These are phyloP conservation scores for Micractinium conductrix DNA, from an alignment of 139 green algal species.

Conservation along the genomic window DNA sequence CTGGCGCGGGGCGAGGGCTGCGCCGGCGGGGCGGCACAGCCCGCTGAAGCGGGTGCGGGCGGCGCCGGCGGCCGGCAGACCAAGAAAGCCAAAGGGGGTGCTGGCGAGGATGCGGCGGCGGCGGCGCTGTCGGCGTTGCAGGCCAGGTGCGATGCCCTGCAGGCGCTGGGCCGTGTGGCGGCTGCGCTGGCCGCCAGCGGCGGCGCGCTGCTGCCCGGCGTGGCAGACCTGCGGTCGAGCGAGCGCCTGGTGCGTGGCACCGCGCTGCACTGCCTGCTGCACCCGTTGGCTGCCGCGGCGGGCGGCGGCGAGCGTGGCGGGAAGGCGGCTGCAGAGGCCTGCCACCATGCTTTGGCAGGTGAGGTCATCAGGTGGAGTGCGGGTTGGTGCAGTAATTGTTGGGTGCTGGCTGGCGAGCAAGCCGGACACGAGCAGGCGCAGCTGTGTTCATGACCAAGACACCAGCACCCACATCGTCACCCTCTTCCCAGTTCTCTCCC, in stretches of 20 bases:
- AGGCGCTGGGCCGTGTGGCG: neutral
- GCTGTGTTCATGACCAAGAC: too few relatives aligned
- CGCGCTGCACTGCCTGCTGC: slow-evolving; percentile 20
- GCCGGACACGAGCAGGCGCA: too few relatives aligned
- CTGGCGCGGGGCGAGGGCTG: neutral
- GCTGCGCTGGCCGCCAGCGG: neutral
- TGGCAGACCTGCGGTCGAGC: neutral
- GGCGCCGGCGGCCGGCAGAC: neutral
- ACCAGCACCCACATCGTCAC: neutral
- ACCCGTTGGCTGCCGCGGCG: neutral
- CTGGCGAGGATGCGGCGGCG: neutral
- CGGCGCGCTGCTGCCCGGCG: neutral
- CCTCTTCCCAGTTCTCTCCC: neutral
- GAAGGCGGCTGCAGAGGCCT: neutral
- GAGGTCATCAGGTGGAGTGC: too few relatives aligned
- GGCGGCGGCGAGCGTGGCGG: neutral
- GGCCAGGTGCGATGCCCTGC: neutral
- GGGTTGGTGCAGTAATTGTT: too few relatives aligned
- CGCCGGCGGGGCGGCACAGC: neutral
- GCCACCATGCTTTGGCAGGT: neutral
- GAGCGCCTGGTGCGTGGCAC: neutral
- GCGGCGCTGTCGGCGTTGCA: neutral
- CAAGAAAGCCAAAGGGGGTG: neutral
- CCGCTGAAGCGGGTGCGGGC: neutral
- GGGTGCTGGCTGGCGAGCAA: too few relatives aligned